These are phyloP conservation scores for Ceratocystis eucalypticola DNA, from an alignment of 2,329 filamentous ascomycete genomes.

Conservation along the genomic window DNA sequence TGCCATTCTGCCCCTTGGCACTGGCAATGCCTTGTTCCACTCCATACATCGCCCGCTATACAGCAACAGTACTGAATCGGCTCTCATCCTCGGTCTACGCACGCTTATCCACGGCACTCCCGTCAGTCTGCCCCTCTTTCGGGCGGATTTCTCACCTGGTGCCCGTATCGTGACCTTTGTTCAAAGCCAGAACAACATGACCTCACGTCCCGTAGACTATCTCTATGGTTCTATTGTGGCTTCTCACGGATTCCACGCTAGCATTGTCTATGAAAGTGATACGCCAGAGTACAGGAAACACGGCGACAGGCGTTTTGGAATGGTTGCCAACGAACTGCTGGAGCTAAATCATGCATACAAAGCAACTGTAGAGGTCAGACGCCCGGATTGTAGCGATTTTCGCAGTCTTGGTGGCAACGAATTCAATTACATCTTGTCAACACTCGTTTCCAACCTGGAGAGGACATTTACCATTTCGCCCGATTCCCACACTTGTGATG, in stretches of 20 bases:
- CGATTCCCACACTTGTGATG: constrained; percentile 53
- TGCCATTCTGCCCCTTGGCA: constrained; percentile 47
- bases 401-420: constrained; percentile 23
- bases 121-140: constrained; percentile 47
- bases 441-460: constrained; percentile 70
- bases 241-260: constrained; percentile 81
- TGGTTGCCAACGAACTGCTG: constrained; percentile 70
- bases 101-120: constrained; percentile 47
- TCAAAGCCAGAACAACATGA: constrained; percentile 15
- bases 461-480: constrained; percentile 73
- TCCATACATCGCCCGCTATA: constrained; percentile 48
- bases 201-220: constrained; percentile 24
- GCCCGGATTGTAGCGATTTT: constrained; percentile 19
- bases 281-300: constrained; percentile 65
- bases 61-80: constrained; percentile 27
- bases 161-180: constrained; percentile 34
- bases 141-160: constrained; percentile 46
- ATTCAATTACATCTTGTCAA: constrained; percentile 66
- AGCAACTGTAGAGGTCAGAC: constrained; percentile 30
- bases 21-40: constrained; percentile 51
- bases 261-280: constrained; percentile 82
- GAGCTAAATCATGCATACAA: constrained; percentile 38
- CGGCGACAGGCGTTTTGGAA: constrained; percentile 65
- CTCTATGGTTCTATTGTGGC: constrained; percentile 70
- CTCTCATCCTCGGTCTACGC: constrained; percentile 38